Base-by-base conservation (phyloP, 805 yeast genomes). In the Saccharomycopsis sp. region DNA sequence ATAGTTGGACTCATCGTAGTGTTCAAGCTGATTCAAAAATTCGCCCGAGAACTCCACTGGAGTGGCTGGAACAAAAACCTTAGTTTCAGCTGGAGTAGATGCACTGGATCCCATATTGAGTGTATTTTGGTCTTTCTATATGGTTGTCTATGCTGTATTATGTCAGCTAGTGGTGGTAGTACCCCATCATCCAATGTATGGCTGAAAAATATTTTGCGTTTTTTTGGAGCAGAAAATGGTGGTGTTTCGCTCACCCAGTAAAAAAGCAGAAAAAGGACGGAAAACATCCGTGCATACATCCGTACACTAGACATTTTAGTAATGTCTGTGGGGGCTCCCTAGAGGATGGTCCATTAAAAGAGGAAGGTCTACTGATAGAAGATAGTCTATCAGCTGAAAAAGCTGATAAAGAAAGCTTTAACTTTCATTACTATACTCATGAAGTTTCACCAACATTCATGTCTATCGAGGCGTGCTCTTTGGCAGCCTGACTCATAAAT, bases 1-100 rank as follows among this genome's bases (percentile, higher is more conserved):
- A 67, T 79, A 87, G 67, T 86, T 87, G 1, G 88, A 79, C 73
- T 86, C 91, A 23, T 76, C 75, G 2, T 85, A 77, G 52, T 72
- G 73, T 62, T 85, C 88, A 64, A 87, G 76, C 66, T 82, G 85
- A 3, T 83, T 75, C 60, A 87, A 74, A 53, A 87, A 77, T 15
- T 85, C 78, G 2, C 85, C 80, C 55, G 85, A 80, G 68, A 85
- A 82, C 62, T 85, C 86, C 51, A 86, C 81, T 53, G 89, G 88
- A 4, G 89, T 78, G 48, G 77, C 70, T 41, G 91, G 89, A 2
- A 82, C 78, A 67, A 83, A 84, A 18, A 84, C 85, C 70, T 83
- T 83, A 20, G 84, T 79, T 63, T 83, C 85, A 34, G 70, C 68
- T 46, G 85, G 82, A 66, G 80, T 83, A 12, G 87, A 82, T 56